phyloP scores from a whole-genome alignment of 2,329 filamentous ascomycete genomes.

The Colletotrichum tropicicola region DNA sequence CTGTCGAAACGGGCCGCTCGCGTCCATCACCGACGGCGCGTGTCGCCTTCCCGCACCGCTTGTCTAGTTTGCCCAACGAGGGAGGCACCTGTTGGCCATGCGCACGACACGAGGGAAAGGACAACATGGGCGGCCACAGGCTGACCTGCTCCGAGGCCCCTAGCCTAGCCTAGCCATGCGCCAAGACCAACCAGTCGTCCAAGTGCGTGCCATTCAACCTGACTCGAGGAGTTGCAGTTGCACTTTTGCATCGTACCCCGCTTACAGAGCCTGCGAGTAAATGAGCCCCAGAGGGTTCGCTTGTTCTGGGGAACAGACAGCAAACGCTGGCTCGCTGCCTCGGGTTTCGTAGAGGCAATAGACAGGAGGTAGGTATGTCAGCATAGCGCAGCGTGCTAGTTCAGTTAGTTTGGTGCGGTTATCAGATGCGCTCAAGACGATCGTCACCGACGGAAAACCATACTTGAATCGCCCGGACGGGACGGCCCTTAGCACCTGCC shows the following conservation, averaged over 20 bases:
- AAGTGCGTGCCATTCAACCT: not conserved
- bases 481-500: not conserved
- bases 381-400: too few relatives aligned
- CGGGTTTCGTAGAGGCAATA: too few relatives aligned
- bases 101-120: not conserved
- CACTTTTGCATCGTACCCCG: not conserved
- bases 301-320: too few relatives aligned
- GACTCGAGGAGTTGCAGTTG: not conserved
- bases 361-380: too few relatives aligned
- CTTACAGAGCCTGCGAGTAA: not conserved
- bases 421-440: too few relatives aligned
- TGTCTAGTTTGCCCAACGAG: not conserved
- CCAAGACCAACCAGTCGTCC: not conserved
- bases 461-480: not conserved
- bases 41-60: not conserved
- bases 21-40: not conserved
- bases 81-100: not conserved
- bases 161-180: not conserved
- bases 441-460: not conserved
- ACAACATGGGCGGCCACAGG: not conserved
- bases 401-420: too few relatives aligned
- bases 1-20: constrained; percentile 19
- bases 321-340: too few relatives aligned
- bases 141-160: not conserved
- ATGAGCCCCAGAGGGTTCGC: too few relatives aligned